Evolutionary conservation across 2,329 filamentous ascomycete species (phyloP), one percentile per base, ranked within the genome.

Genomic region (Microsporum canis): DNA sequence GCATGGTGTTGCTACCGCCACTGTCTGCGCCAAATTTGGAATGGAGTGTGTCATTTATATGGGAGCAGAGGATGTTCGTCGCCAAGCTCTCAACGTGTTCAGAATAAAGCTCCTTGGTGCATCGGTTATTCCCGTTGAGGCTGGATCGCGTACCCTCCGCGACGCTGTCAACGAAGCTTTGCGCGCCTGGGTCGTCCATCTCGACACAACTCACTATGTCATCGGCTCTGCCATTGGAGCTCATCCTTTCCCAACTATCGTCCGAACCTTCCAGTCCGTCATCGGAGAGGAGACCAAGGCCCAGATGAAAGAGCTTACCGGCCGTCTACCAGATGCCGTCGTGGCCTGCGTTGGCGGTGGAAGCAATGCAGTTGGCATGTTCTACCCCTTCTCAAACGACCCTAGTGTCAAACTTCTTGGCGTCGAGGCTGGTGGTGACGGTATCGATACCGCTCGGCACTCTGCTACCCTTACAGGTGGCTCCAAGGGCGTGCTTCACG

Each of bases 1-100:
- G 77, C 94, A 99, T 76, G 94, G 94, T 79, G 94, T 99, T 41
- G 94, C 94, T 2, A 97, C 94, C 34, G 94, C 94, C 0, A 99
- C 94, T 0, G 91, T 97, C 29, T 97, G 94, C 70, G 94, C 94
- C 71, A 96, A 96, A 77, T 97, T 99, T 70, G 91, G 90, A 71
- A 92, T 99, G 91, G 88, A 92, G 73, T 99, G 94, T 73, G 95
- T 91, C 34, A 88, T 99, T 60, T 99, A 91, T 77, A 99, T 99
- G 94, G 94, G 94, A 69, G 91, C 91, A 55, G 94, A 99, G 77
- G 94, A 99, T 71, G 94, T 97, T 59, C 88, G 94, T 62, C 86
- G 94, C 68, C 94, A 99, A 75, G 92, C 94, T 1, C 82, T 99
- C 62, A 99, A 99, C 75, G 94, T 99, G 43, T 99, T 99, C 84